phyloP scores from a whole-genome alignment of 768 basidiomycete species.

The Panellus pusillus region DNA sequence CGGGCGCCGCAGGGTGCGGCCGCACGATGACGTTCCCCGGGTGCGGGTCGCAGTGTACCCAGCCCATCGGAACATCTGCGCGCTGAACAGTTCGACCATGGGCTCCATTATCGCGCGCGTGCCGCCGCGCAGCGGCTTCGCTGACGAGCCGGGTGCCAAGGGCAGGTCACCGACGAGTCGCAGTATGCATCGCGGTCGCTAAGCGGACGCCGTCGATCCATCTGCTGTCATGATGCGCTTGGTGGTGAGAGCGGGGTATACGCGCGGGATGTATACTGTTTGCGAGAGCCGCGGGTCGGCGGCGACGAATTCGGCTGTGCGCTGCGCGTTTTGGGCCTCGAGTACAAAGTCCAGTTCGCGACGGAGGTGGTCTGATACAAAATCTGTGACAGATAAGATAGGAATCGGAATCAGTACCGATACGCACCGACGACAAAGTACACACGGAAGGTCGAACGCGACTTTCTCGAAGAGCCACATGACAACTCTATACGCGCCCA shows the following conservation, averaged over 20 bases:
- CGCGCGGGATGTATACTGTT: slow-evolving; percentile 77
- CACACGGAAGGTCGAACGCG: slow-evolving; percentile 83
- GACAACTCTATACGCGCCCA: slow-evolving; percentile 64
- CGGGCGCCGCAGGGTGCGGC: slow-evolving; percentile 46
- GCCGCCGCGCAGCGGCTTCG: slow-evolving; percentile 57
- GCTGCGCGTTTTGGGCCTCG: slow-evolving; percentile 76
- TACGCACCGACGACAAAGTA: slow-evolving; percentile 73
- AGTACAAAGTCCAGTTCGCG: slow-evolving; percentile 80
- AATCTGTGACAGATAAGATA: slow-evolving; percentile 43
- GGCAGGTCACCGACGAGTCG: slow-evolving; percentile 57
- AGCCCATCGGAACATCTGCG: slow-evolving; percentile 92
- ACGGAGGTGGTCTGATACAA: slow-evolving; percentile 77
- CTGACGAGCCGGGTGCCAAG: slow-evolving; percentile 17
- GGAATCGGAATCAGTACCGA: background rate
- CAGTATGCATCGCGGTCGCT: slow-evolving; percentile 59
- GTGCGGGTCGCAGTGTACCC: slow-evolving; percentile 79
- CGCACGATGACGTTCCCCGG: slow-evolving; percentile 80
- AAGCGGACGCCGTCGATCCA: slow-evolving; percentile 81
- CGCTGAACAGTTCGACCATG: slow-evolving; percentile 85
- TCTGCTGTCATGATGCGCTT: slow-evolving; percentile 81
- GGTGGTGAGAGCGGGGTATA: slow-evolving; percentile 72
- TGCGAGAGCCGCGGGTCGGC: slow-evolving; percentile 68
- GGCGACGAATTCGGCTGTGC: slow-evolving; percentile 67
- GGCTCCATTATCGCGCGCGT: slow-evolving; percentile 72
- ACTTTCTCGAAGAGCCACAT: slow-evolving; percentile 82